Evolutionary conservation across 805 yeast genomes (phyloP).

Genomic region (Starmerella floricola): DNA sequence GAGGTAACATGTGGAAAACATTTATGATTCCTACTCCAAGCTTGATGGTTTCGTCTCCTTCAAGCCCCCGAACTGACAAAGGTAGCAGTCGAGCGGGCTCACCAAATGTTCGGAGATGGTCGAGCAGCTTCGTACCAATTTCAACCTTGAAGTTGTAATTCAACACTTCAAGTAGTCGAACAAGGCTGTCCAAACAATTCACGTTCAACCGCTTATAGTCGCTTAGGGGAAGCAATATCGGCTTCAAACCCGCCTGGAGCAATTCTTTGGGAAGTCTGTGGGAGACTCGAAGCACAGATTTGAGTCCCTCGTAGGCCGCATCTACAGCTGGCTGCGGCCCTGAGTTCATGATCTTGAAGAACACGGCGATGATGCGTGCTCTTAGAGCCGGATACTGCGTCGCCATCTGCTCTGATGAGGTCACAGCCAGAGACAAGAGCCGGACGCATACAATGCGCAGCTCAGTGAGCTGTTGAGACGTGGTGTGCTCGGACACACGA

Average conservation of each 20-base stretch:
- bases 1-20: constrained; percentile 81
- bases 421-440: constrained; percentile 68
- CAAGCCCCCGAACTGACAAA: constrained; percentile 68
- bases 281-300: constrained; percentile 70
- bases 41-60: constrained; percentile 67
- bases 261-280: constrained; percentile 79
- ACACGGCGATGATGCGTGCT: constrained; percentile 78
- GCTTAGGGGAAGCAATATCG: constrained; percentile 87
- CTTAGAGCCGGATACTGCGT: constrained; percentile 52
- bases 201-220: constrained; percentile 86
- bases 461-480: constrained; percentile 77
- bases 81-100: constrained; percentile 65
- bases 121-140: constrained; percentile 83
- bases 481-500: constrained; percentile 71
- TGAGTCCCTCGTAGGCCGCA: constrained; percentile 84
- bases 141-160: constrained; percentile 93
- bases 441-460: constrained; percentile 82
- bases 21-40: constrained; percentile 82
- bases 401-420: constrained; percentile 60
- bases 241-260: constrained; percentile 87
- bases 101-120: constrained; percentile 94
- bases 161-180: constrained; percentile 69
- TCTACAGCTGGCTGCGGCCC: constrained; percentile 76
- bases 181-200: constrained; percentile 81
- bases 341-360: constrained; percentile 83